Evolutionary conservation across 768 basidiomycete genomes (phyloP).

Genomic region (Leccinum sublutescens): DNA sequence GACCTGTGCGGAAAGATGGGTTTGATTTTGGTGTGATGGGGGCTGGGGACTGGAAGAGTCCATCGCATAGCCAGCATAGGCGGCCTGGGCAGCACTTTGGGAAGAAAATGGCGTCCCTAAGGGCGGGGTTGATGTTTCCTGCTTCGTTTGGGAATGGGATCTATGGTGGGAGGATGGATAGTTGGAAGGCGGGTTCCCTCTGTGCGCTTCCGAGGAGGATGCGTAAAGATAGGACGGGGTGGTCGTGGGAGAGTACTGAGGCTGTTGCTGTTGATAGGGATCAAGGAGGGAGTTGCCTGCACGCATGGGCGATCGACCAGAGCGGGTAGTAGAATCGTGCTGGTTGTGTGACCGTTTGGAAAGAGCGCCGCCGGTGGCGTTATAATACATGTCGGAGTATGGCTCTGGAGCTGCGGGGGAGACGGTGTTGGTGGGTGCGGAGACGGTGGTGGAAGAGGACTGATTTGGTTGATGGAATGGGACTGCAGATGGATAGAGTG

Average conservation of each 20-base stretch:
- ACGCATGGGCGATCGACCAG: conserved; percentile 64
- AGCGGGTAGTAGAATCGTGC: conserved; percentile 51
- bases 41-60: conserved; percentile 66
- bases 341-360: conserved; percentile 56
- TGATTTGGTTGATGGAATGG: conserved; percentile 50
- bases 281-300: conserved; percentile 57
- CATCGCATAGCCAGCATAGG: conserved; percentile 57
- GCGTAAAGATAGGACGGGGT: conserved; percentile 47
- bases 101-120: conserved; percentile 55
- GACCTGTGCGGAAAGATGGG: conserved; percentile 50
- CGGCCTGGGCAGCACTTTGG: conserved; percentile 41
- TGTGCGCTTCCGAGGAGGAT: conserved; percentile 38
- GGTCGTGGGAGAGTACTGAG: conserved; percentile 56
- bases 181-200: conserved; percentile 37
- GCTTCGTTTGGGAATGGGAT: conserved; percentile 55
- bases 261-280: conserved; percentile 69
- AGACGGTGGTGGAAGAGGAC: background rate
- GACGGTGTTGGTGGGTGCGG: conserved; percentile 33
- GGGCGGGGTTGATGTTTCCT: conserved; percentile 48
- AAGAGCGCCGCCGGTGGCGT: conserved; percentile 43
- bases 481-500: conserved; percentile 59
- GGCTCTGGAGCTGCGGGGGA: conserved; percentile 36
- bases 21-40: conserved; percentile 43
- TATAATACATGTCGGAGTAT: conserved; percentile 63
- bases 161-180: conserved; percentile 60